Percentiles rank a stretch among this genome's conserved stretches.
These are phyloP conservation scores for Nothophoma quercina DNA, from an alignment of 2,329 filamentous ascomycete species.

Conservation along the genomic window DNA sequence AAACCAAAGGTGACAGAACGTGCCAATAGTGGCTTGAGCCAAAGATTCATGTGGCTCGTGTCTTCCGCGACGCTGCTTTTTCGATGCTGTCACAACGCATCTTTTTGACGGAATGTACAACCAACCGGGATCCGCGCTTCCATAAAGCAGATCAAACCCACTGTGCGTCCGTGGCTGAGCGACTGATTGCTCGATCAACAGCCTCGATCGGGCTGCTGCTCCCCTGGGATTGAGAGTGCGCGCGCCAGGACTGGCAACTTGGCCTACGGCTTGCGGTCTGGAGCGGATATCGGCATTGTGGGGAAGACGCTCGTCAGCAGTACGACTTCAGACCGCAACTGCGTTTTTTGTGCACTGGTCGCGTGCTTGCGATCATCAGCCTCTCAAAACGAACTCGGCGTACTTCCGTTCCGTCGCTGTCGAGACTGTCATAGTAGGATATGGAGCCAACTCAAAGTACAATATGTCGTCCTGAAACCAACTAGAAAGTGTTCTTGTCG, in stretches of 20 bases:
- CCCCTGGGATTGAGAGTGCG: background rate
- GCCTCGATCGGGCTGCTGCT: background rate
- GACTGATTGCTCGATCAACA: background rate
- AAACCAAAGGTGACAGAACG: constrained; percentile 1
- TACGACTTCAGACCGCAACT: constrained; percentile 10
- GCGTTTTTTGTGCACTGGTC: background rate
- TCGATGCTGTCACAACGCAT: background rate
- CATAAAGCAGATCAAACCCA: too few relatives aligned
- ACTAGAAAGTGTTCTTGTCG: too few relatives aligned
- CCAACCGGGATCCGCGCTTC: background rate
- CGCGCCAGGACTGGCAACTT: background rate
- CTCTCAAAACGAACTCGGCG: too few relatives aligned
- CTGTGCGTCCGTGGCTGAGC: too few relatives aligned
- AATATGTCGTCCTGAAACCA: too few relatives aligned
- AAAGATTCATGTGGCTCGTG: constrained; percentile 3
- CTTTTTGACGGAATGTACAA: background rate
- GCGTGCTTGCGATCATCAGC: background rate
- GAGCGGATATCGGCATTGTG: background rate
- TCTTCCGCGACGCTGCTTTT: background rate
- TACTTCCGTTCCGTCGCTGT: too few relatives aligned
- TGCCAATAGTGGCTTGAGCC: constrained; percentile 12
- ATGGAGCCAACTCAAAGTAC: too few relatives aligned
- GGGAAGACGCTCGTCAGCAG: constrained; percentile 8
- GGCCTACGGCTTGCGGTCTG: background rate
- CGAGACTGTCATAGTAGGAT: too few relatives aligned